phyloP scores from a whole-genome alignment of 1,284 basidiomycete species.

The Cutaneotrichosporon sp. region DNA sequence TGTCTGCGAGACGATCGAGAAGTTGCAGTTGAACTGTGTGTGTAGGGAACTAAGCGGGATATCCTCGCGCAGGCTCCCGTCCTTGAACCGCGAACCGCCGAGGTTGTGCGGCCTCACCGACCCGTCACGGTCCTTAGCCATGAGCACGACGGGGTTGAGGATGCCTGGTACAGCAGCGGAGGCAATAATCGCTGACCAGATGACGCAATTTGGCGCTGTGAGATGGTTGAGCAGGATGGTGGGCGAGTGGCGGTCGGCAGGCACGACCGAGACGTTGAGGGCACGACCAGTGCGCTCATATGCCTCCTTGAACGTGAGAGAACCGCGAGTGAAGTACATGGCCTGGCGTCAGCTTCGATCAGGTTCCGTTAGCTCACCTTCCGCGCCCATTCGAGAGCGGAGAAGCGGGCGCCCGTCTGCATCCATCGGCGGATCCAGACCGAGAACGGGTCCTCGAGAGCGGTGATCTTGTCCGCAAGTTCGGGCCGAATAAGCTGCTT shows the following conservation, averaged over 20 bases:
- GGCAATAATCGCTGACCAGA: slow-evolving; percentile 58
- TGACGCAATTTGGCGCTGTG: slow-evolving; percentile 81
- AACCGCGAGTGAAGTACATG: slow-evolving; percentile 88
- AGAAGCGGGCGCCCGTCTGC: slow-evolving; percentile 89
- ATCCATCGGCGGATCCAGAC: slow-evolving; percentile 80
- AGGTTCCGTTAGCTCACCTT: slow-evolving; percentile 60
- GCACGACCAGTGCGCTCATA: slow-evolving; percentile 86
- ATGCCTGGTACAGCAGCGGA: slow-evolving; percentile 54
- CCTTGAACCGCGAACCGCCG: slow-evolving; percentile 81
- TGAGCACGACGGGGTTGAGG: slow-evolving; percentile 66
- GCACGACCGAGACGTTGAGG: slow-evolving; percentile 92
- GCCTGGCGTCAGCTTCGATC: slow-evolving; percentile 46
- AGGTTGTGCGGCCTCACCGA: slow-evolving; percentile 88
- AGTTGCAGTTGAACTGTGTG: slow-evolving; percentile 92
- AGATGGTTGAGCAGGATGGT: slow-evolving; percentile 95
- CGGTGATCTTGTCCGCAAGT: slow-evolving; percentile 82
- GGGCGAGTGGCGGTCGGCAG: slow-evolving; percentile 91
- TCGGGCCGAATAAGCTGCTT: slow-evolving; percentile 72
- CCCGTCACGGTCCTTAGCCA: slow-evolving; percentile 86
- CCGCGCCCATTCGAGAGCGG: slow-evolving; percentile 83
- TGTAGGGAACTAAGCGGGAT: slow-evolving; percentile 91
- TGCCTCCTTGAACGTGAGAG: slow-evolving; percentile 93
- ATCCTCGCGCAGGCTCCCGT: slow-evolving; percentile 86
- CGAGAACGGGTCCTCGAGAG: slow-evolving; percentile 77
- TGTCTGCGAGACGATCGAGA: slow-evolving; percentile 88